Evolutionary conservation across 2,329 filamentous ascomycete genomes (phyloP).

Genomic region (Cephalotrichum gorgonifer): DNA sequence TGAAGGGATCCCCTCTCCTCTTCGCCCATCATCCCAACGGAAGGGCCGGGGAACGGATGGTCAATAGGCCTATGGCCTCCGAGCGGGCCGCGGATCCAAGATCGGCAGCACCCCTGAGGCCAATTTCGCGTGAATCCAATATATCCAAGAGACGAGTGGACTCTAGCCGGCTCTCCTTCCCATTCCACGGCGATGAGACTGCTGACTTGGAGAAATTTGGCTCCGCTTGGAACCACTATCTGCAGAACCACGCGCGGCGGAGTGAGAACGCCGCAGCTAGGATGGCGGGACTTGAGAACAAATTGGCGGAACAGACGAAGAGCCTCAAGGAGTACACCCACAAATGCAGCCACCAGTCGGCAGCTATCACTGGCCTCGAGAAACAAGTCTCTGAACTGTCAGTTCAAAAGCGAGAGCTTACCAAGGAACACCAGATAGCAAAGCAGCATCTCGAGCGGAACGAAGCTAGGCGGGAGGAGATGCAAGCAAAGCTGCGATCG

Average conservation of each 20-base stretch:
- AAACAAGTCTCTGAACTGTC: conserved; percentile 15
- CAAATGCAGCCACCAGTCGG: conserved; percentile 2
- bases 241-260: background rate
- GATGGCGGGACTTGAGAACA: conserved; percentile 5
- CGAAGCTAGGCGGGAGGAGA: conserved; percentile 14
- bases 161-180: background rate
- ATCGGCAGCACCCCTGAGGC: background rate
- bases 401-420: conserved; percentile 13
- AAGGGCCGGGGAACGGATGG: background rate
- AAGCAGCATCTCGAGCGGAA: conserved; percentile 16
- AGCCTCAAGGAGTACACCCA: background rate
- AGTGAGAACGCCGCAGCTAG: conserved; percentile 4
- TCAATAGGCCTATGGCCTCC: background rate
- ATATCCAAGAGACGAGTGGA: conserved; percentile 4
- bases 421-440: conserved; percentile 15
- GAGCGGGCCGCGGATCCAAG: background rate
- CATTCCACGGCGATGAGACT: conserved; percentile 3
- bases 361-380: conserved; percentile 11
- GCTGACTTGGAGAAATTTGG: conserved; percentile 4
- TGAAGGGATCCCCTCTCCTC: background rate
- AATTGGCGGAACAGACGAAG: conserved; percentile 3
- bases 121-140: conserved; percentile 2
- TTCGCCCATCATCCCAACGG: background rate
- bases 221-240: conserved; percentile 5
- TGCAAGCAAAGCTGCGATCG: conserved; percentile 23